Base-by-base conservation (phyloP, 2,329 filamentous ascomycete genomes). In the Sclerotinia minor region DNA sequence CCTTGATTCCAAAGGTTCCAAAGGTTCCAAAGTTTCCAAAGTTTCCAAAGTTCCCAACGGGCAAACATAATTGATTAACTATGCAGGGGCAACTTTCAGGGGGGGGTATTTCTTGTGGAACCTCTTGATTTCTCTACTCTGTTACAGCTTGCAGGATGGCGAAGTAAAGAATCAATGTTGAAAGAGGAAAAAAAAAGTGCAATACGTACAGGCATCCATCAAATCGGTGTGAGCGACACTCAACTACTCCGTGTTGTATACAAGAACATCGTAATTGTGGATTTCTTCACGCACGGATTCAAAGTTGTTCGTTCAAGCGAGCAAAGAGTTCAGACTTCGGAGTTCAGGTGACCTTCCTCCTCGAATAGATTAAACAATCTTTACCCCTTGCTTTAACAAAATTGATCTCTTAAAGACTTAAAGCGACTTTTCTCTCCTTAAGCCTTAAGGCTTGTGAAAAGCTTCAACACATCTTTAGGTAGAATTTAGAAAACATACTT, bases 231-330 rank as follows among this genome's bases (percentile, higher is more conserved):
- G 58, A 5, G 29, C 29, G 45, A 49, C n/a, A 61, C 19, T 32
- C n/a, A n/a, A 61, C 29, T 29, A 2, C 13, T 41, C 38, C 38
- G 38, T 41, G 13, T 41, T 21, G 26, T n/a, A 35, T n/a, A n/a
- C n/a, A n/a, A n/a, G n/a, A n/a, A n/a, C 21, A 49, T 61, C 58
- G 58, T 61, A 61, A 61, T 61, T 61, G 58, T 32, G 58, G 45
- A 49, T 61, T 35, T 49, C 52, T 54, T 24, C 17, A 45, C 21
- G 44, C 38, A 45, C 21, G 26, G 15, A 49, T 47, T 60, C 44
- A 35, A 35, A 35, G 35, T 35, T 35, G 19, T 41, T 41, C 11
- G n/a, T 45, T 59, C 57, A 60, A 60, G 57, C 57, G 57, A 60
- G 44, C 24, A 60, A 49, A 35, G 29, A 15, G 26, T 41, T 38